phyloP scores from a whole-genome alignment of 2,329 filamentous ascomycete genomes.

The Purpureocillium lavendulum region DNA sequence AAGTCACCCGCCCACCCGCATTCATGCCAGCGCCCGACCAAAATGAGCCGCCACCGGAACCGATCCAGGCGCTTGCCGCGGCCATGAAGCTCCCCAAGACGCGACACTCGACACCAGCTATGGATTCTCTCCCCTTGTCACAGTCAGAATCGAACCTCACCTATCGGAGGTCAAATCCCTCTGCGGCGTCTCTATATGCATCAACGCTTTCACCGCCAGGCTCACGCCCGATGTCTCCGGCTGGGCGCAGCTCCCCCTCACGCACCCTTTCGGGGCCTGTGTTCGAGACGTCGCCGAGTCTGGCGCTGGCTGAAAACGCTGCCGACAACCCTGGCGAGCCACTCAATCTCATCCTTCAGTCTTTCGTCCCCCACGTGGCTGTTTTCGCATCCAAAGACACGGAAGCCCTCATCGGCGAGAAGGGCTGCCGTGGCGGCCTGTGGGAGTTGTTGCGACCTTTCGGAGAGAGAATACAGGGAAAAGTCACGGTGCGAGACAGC shows the following conservation, averaged over 20 bases:
- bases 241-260: slow-evolving; percentile 50
- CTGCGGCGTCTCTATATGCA: slow-evolving; percentile 54
- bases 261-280: slow-evolving; percentile 49
- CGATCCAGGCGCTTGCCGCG: slow-evolving; percentile 60
- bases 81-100: slow-evolving; percentile 51
- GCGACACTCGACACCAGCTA: slow-evolving; percentile 47
- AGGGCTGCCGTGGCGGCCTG: slow-evolving; percentile 76
- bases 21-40: slow-evolving; percentile 63
- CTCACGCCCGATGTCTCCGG: slow-evolving; percentile 61
- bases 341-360: slow-evolving; percentile 63
- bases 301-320: slow-evolving; percentile 33
- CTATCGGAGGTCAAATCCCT: slow-evolving; percentile 46
- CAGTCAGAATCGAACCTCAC: slow-evolving; percentile 46
- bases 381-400: slow-evolving; percentile 84
- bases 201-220: slow-evolving; percentile 60
- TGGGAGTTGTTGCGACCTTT: slow-evolving; percentile 84
- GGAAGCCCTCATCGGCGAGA: slow-evolving; percentile 68
- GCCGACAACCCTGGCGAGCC: slow-evolving; percentile 44
- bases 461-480: slow-evolving; percentile 79
- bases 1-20: slow-evolving; percentile 16
- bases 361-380: slow-evolving; percentile 83
- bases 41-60: slow-evolving; percentile 55
- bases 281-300: slow-evolving; percentile 37
- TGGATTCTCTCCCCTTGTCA: slow-evolving; percentile 36
- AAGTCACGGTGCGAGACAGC: slow-evolving; percentile 85